Conservation (phyloP, 2,329 filamentous ascomycete genomes). For the Zopfia rhizophila region DNA sequence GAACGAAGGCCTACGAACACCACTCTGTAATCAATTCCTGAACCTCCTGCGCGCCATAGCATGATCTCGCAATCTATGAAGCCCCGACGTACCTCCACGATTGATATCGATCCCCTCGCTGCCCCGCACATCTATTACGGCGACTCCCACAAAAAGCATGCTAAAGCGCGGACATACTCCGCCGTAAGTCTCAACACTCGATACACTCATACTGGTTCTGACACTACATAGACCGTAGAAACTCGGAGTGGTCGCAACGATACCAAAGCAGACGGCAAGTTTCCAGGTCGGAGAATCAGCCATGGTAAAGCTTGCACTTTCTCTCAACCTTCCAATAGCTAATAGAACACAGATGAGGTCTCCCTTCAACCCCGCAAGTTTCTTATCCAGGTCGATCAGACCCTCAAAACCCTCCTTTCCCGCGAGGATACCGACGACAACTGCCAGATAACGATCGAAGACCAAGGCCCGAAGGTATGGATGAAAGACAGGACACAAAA, state of each 20-base stretch:
- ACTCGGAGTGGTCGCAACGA: constrained; percentile 41
- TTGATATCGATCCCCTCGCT: constrained; percentile 65
- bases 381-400: constrained; percentile 85
- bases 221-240: constrained; percentile 40
- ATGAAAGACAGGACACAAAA: constrained; percentile 8
- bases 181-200: constrained; percentile 56
- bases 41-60: constrained; percentile 39
- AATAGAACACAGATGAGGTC: constrained; percentile 71
- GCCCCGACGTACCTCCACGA: constrained; percentile 53
- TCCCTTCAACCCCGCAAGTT: constrained; percentile 78
- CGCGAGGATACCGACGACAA: constrained; percentile 95
- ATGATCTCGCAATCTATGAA: constrained; percentile 54
- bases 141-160: constrained; percentile 60
- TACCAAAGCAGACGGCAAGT: constrained; percentile 34
- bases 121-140: constrained; percentile 70
- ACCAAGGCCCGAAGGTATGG: constrained; percentile 85
- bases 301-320: constrained; percentile 38
- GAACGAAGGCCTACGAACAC: constrained; percentile 20
- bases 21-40: constrained; percentile 20
- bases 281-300: constrained; percentile 48
- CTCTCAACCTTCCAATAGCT: constrained; percentile 16
- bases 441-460: constrained; percentile 97
- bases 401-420: constrained; percentile 78
- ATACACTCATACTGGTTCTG: constrained; percentile 15
- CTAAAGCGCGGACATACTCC: constrained; percentile 64